These are phyloP conservation scores for Hymenoscyphus linearis DNA, from an alignment of 2,329 filamentous ascomycete species.

Conservation along the genomic window DNA sequence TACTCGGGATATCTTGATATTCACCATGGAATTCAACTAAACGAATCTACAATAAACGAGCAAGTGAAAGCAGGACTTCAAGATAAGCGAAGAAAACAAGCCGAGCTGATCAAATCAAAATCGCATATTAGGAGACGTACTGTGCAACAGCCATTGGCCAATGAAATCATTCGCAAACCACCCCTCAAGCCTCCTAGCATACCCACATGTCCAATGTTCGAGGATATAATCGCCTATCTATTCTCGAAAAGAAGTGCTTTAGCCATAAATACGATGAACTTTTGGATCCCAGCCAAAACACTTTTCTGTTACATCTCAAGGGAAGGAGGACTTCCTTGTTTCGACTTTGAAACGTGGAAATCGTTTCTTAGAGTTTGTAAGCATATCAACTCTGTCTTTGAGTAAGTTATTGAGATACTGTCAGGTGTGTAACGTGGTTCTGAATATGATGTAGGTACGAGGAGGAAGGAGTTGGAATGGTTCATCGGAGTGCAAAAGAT, in stretches of 20 bases:
- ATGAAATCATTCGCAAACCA: not conserved
- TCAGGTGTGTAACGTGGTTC: not conserved
- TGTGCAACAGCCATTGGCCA: not conserved
- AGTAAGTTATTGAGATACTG: not conserved
- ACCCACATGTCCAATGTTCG: not conserved
- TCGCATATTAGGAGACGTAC: not conserved
- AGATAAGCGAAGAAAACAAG: not conserved
- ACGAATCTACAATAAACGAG: not conserved
- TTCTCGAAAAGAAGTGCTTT: not conserved
- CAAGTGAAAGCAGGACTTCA: not conserved
- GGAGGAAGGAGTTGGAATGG: not conserved
- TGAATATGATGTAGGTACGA: not conserved
- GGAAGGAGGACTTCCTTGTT: not conserved
- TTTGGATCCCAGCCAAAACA: not conserved
- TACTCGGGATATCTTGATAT: no score
- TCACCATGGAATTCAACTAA: not conserved
- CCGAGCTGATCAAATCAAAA: not conserved
- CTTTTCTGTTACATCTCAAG: not conserved
- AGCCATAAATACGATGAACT: not conserved
- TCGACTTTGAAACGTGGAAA: not conserved
- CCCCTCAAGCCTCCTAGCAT: not conserved
- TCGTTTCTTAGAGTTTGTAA: not conserved
- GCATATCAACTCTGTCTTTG: not conserved
- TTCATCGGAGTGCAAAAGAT: not conserved
- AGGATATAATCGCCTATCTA: not conserved